Conservation (phyloP, 2,329 filamentous ascomycete genomes). For the Scytalidium lignicola region DNA sequence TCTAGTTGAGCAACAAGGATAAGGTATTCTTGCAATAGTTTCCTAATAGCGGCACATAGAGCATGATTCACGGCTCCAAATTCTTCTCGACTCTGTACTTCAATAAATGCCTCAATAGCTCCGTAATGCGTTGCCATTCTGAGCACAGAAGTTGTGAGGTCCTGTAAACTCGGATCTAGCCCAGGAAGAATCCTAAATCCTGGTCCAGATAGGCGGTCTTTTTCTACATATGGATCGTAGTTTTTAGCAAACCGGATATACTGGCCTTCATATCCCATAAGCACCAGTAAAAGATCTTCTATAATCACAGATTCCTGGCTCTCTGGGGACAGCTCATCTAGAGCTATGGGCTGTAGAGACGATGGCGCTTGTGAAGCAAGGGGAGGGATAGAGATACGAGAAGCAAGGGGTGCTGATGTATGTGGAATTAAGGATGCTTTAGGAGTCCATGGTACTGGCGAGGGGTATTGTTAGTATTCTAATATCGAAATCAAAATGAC, state of each 20-base stretch:
- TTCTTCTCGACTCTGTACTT: slow-evolving; percentile 88
- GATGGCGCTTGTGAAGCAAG: slow-evolving; percentile 69
- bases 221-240: slow-evolving; percentile 81
- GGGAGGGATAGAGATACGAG: slow-evolving; percentile 57
- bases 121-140: slow-evolving; percentile 92
- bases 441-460: slow-evolving; percentile 65
- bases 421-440: slow-evolving; percentile 67
- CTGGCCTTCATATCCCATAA: slow-evolving; percentile 98
- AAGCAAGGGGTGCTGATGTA: slow-evolving; percentile 47
- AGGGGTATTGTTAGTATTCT: not conserved
- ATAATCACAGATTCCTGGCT: slow-evolving; percentile 82
- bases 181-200: slow-evolving; percentile 74
- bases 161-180: slow-evolving; percentile 84
- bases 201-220: slow-evolving; percentile 80
- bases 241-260: slow-evolving; percentile 82
- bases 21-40: slow-evolving; percentile 87
- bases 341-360: slow-evolving; percentile 59
- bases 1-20: slow-evolving; percentile 91
- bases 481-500: not conserved
- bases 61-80: slow-evolving; percentile 95
- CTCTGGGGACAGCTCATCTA: slow-evolving; percentile 69
- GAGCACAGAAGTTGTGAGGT: slow-evolving; percentile 82
- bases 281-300: slow-evolving; percentile 87
- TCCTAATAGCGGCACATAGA: slow-evolving; percentile 89
- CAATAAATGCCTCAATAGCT: slow-evolving; percentile 86